Base-by-base conservation (phyloP, 78 protist genomes). In the Anaeramoeba flamelloides region DNA sequence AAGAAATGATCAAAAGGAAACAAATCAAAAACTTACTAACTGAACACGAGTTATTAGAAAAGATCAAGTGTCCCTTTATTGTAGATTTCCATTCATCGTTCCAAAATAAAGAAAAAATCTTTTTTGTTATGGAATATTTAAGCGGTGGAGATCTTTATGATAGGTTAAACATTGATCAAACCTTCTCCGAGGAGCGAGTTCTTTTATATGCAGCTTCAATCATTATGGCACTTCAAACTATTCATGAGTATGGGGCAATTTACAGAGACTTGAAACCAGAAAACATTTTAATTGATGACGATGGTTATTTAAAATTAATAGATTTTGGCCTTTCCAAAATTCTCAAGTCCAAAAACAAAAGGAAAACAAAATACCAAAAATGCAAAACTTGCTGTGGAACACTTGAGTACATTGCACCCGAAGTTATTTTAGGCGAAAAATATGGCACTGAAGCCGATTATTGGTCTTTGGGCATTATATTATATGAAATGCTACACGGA, bases 341-440 rank as follows among this genome's bases (percentile, higher is more conserved):
- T n/a, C n/a, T n/a, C n/a, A n/a, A n/a, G n/a, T n/a, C n/a, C n/a
- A n/a, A n/a, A n/a, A n/a, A n/a, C n/a, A n/a, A n/a, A n/a, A n/a
- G n/a, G n/a, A n/a, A n/a, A n/a, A n/a, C n/a, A n/a, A n/a, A n/a
- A n/a, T n/a, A n/a, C n/a, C n/a, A n/a, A n/a, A n/a, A n/a, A n/a
- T n/a, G 74, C 30, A 30, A 64, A 64, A 74, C 82, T 33, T 78
- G 78, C 81, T 77, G 77, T 32, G 69, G 87, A 37, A 84, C 87
- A 2, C 80, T 22, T 17, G 83, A 84, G 32, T 84, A 84, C 78
- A 82, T 84, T 30, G 77, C 87, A 31, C 92, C 92, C 8, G 92
- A 89, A 39, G 87, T 87, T 31, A 77, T 81, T 39, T 0, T 17
- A 22, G 89, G 89, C 3, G 36, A 74, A 26, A 83, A 76, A n/a